Conservation (phyloP, 83 land plant genomes). For the Thuja plicata region DNA sequence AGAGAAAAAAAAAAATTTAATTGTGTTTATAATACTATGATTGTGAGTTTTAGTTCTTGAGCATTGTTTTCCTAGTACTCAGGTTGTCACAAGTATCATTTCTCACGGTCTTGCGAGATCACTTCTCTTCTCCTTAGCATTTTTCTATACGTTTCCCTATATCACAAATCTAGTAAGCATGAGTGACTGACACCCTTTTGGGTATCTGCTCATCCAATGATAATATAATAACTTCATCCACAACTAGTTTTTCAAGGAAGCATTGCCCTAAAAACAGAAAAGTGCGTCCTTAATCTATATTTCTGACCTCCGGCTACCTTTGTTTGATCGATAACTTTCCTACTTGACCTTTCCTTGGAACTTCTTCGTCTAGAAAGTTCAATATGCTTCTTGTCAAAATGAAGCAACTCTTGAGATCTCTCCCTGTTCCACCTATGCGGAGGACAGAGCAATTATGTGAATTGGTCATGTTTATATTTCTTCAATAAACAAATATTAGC, state of each 20-base stretch:
- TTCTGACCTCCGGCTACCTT: background rate
- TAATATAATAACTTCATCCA: background rate
- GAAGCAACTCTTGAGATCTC: background rate
- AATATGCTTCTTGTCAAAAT: background rate
- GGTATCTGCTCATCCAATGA: background rate
- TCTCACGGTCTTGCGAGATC: background rate
- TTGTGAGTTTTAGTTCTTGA: background rate
- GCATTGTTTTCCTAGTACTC: background rate
- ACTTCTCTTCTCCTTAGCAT: background rate
- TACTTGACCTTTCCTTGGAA: background rate
- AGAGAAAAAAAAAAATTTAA: background rate
- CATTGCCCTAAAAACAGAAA: background rate
- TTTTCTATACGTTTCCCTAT: background rate
- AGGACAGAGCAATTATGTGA: background rate
- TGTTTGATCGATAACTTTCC: background rate
- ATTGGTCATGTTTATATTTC: background rate
- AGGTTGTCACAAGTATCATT: background rate
- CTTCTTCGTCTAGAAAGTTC: background rate
- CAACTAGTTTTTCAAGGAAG: background rate
- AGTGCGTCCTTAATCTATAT: background rate
- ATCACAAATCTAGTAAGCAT: background rate
- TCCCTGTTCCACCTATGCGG: background rate
- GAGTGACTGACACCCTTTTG: background rate
- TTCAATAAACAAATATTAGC: too few relatives aligned
- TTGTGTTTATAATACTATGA: background rate